Evolutionary conservation across 2,329 filamentous ascomycete genomes (phyloP).

Genomic region (Reticulascus tulasneorum): DNA sequence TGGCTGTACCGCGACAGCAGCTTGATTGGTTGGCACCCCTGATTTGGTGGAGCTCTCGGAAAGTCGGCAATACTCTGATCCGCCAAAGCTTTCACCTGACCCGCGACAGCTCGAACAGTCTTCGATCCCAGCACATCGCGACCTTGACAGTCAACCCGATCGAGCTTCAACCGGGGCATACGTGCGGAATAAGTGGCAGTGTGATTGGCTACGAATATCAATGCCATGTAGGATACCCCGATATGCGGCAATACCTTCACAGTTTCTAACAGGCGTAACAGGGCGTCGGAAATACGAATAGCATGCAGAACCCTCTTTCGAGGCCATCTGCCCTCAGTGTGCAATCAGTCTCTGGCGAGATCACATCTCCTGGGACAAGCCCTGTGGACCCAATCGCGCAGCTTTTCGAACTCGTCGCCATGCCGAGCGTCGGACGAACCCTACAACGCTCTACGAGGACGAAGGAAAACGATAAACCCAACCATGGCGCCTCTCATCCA

Average conservation of each 20-base stretch:
- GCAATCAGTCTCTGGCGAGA: not conserved
- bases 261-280: too few species aligned
- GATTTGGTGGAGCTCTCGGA: not conserved
- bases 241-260: too few species aligned
- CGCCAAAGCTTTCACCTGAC: constrained; percentile 3
- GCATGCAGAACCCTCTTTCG: too few species aligned
- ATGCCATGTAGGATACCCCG: too few species aligned
- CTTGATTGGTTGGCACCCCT: constrained; percentile 7
- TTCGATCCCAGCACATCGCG: too few species aligned
- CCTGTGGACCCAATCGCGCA: constrained; percentile 2
- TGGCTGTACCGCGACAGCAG: constrained; percentile 11
- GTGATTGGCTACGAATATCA: too few species aligned
- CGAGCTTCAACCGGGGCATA: too few species aligned
- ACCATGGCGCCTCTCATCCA: not conserved
- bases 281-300: constrained; percentile 13
- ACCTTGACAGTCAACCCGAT: too few species aligned
- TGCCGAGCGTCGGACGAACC: too few species aligned
- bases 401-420: constrained; percentile 9
- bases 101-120: too few species aligned
- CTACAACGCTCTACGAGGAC: not conserved
- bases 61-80: constrained; percentile 8
- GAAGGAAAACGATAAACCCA: not conserved
- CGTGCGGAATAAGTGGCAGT: too few species aligned
- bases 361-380: constrained; percentile 6
- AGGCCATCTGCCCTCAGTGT: too few species aligned